phyloP scores from a whole-genome alignment of 2,329 filamentous ascomycete genomes.

The Colletotrichum sp. region DNA sequence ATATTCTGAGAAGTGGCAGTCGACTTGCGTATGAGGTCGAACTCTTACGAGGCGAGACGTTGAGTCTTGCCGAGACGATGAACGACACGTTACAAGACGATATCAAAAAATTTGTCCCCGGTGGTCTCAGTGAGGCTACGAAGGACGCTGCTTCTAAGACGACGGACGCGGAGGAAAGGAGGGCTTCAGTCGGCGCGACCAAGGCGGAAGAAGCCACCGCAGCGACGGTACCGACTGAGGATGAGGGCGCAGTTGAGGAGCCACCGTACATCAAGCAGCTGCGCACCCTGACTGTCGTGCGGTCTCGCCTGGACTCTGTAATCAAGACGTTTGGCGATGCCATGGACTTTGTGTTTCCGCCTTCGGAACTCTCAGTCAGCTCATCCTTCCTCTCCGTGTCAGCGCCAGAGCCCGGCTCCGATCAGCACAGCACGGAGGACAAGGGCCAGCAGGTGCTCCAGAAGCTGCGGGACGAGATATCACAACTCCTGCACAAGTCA shows the following conservation, averaged over 20 bases:
- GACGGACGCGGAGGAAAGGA: constrained; percentile 11
- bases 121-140: constrained; percentile 40
- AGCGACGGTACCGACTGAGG: constrained; percentile 15
- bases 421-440: constrained; percentile 75
- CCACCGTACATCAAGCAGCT: constrained; percentile 78
- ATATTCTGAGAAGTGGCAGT: constrained; percentile 88
- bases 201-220: constrained; percentile 4
- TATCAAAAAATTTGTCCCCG: constrained; percentile 73
- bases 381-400: constrained; percentile 92
- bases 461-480: constrained; percentile 74
- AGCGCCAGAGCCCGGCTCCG: constrained; percentile 72
- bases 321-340: constrained; percentile 93
- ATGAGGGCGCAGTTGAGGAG: constrained; percentile 38
- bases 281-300: constrained; percentile 82
- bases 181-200: neutral
- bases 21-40: constrained; percentile 94
- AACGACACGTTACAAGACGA: constrained; percentile 75
- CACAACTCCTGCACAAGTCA: constrained; percentile 63
- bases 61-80: constrained; percentile 80
- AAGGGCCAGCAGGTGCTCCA: constrained; percentile 84
- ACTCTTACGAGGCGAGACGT: constrained; percentile 84
- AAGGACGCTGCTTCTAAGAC: constrained; percentile 9
- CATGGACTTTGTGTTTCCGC: constrained; percentile 93
- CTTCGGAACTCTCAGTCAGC: constrained; percentile 82
- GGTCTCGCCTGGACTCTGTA: constrained; percentile 83